Conservation (phyloP, 192 early-diverging fungal species). For the Diversispora eburnea region DNA sequence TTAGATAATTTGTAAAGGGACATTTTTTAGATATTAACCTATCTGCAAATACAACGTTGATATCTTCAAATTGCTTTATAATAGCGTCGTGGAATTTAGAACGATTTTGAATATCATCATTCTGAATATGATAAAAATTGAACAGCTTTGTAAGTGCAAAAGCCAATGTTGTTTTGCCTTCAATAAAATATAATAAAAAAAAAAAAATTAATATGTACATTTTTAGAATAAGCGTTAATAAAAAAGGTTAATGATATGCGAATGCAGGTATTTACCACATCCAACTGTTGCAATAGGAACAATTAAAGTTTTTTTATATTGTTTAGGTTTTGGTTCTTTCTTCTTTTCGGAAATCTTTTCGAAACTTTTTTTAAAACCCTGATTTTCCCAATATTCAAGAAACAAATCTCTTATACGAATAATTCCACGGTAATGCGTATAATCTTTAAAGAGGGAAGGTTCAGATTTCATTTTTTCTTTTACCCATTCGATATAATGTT, state of each 20-base stretch:
- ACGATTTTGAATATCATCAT: constrained; percentile 66
- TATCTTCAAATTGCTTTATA: constrained; percentile 47
- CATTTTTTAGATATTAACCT: constrained; percentile 27
- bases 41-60: constrained; percentile 77
- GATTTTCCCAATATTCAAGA: constrained; percentile 51
- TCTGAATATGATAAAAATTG: constrained; percentile 76
- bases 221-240: too few relatives aligned
- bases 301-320: constrained; percentile 44
- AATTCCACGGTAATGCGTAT: constrained; percentile 73
- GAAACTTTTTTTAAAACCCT: not conserved
- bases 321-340: not conserved
- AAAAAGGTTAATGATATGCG: too few relatives aligned
- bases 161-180: constrained; percentile 53
- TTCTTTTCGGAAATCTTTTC: constrained; percentile 13
- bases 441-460: constrained; percentile 65
- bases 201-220: not conserved
- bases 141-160: constrained; percentile 56
- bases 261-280: constrained; percentile 54
- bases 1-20: constrained; percentile 20
- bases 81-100: constrained; percentile 58
- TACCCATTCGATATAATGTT: constrained; percentile 76
- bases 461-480: constrained; percentile 50
- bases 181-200: too few relatives aligned
- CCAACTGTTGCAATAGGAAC: constrained; percentile 79
- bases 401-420: constrained; percentile 78